Conservation (phyloP, 257 asterid genomes). For the Avicennia marina region DNA sequence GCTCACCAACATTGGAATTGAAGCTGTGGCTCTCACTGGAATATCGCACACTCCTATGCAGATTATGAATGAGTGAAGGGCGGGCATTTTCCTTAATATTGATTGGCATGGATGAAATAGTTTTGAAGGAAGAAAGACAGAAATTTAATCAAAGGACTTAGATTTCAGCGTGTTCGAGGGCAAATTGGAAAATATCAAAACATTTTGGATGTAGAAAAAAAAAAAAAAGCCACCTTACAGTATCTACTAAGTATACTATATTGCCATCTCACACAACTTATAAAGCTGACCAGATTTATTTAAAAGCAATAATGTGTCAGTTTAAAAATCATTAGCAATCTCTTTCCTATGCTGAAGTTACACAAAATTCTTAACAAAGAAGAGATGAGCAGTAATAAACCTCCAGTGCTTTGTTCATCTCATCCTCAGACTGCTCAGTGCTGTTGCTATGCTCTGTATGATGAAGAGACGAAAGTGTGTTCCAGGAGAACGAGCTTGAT, state of each 20-base stretch:
- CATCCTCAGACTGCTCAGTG: conserved; percentile 93
- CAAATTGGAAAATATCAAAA: no score
- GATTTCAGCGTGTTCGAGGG: no score
- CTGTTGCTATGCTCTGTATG: conserved; percentile 85
- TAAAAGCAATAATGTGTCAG: no score
- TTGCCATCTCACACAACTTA: no score
- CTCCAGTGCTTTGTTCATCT: conserved; percentile 84
- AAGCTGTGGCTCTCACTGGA: neutral
- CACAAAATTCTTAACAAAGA: conserved; percentile 7
- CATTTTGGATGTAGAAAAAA: no score
- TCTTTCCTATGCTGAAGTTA: conserved; percentile 9
- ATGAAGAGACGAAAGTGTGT: conserved; percentile 81
- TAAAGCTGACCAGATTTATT: no score
- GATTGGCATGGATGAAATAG: neutral
- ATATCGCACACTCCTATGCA: neutral
- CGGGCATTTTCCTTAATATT: neutral
- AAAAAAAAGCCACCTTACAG: no score
- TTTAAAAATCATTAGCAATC: neutral
- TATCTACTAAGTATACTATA: no score
- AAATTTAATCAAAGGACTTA: no score
- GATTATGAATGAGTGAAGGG: neutral
- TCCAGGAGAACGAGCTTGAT: conserved; percentile 81
- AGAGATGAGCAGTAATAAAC: conserved; percentile 27
- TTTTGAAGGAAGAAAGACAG: no score
- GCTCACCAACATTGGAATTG: conserved; percentile 1